Base-by-base conservation (phyloP, 2,329 filamentous ascomycete species). In the Hypoxylon sp. region DNA sequence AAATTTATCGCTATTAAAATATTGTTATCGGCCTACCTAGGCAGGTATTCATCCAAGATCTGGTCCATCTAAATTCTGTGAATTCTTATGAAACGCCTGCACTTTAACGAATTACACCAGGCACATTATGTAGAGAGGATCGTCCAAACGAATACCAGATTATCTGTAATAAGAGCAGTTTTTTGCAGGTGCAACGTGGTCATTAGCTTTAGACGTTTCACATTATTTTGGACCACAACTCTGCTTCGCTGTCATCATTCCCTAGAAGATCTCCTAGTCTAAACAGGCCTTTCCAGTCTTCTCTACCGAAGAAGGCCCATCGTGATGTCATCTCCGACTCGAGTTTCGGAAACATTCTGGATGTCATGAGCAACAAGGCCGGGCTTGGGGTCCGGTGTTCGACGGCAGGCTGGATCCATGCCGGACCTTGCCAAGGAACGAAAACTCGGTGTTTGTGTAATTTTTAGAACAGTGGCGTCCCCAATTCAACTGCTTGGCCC, bases 241-340 rank as follows among this genome's bases (percentile, higher is more conserved):
- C 39, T 10, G 21, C 7, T 44, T 44, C 8, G 15, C 19, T n/a
- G 10, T n/a, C 39, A 21, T 44, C 17, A 17, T 46, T 15, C 24
- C 8, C 17, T 46, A 17, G 39, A 56, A 15, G 13, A 46, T 56
- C 35, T 7, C 13, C n/a, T 27, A 13, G 37, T 31, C 17, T 27
- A n/a, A 6, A 24, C 6, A 10, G 13, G 6, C 5, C 5, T 17
- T 19, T 42, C 15, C 4, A 27, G n/a, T 19, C 50, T 24, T 10
- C 19, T 17, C 19, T 17, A 19, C 39, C 39, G 39, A 55, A 55
- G 19, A 29, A 32, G 46, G 24, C n/a, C 24, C 37, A 46, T 56
- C 37, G n/a, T 15, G 21, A 55, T 42, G 31, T 37, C 17, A 21
- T 27, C 51, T 42, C 50, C 21, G 15, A 10, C 19, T 48, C 17